phyloP scores from a whole-genome alignment of 352 stramenopile genomes.

The Blastocystis sp. region DNA sequence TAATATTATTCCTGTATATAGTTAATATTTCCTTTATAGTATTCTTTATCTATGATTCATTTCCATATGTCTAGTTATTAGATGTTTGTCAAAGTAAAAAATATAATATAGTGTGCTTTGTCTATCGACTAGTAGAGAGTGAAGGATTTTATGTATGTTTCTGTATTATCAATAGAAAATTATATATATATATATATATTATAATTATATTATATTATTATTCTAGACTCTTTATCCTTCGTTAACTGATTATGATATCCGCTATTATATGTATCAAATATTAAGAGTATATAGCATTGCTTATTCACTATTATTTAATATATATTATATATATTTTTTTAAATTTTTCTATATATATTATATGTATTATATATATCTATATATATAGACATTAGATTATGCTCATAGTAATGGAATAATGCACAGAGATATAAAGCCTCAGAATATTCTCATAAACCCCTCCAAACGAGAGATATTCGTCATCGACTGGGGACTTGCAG shows the following conservation, averaged over 20 bases:
- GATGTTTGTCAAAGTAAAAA: slow-evolving; percentile 91
- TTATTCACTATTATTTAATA: slow-evolving; percentile 2
- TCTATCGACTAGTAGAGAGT: slow-evolving; percentile 98
- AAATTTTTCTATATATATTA: neutral
- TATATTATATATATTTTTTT: slow-evolving; percentile 6
- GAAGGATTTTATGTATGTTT: slow-evolving; percentile 92
- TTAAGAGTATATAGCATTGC: neutral
- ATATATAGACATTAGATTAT: slow-evolving; percentile 84
- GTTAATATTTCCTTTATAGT: neutral
- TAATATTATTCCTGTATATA: slow-evolving; percentile 68
- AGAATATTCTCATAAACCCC: slow-evolving; percentile 65
- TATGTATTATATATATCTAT: slow-evolving; percentile 18
- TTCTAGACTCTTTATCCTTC: slow-evolving; percentile 2
- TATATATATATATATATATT: slow-evolving; percentile 81
- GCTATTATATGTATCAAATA: slow-evolving; percentile 17
- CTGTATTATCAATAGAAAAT: slow-evolving; percentile 90
- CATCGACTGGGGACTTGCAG: slow-evolving; percentile 95
- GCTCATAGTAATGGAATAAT: slow-evolving; percentile 98
- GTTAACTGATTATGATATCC: slow-evolving; percentile 19
- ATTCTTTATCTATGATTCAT: too few relatives aligned
- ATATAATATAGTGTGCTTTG: slow-evolving; percentile 86
- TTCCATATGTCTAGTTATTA: slow-evolving; percentile 82
- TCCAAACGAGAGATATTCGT: slow-evolving; percentile 74
- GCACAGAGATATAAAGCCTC: slow-evolving; percentile 96
- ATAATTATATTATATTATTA: neutral